Evolutionary conservation across 768 basidiomycete species (phyloP).

Genomic region (Tylopilus rubrobrunneus): DNA sequence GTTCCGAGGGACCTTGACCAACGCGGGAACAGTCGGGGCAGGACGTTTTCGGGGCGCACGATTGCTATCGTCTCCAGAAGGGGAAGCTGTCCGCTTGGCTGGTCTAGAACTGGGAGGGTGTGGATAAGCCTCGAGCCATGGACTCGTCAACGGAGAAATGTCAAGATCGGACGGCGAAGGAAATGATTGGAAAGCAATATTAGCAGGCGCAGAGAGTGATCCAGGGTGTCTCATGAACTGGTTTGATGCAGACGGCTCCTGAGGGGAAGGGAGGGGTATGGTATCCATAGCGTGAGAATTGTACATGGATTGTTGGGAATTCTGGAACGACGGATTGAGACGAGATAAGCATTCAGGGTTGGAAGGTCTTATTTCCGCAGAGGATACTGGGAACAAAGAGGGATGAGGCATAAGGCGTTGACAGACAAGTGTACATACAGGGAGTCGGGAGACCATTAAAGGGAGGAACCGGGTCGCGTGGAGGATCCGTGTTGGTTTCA

Average conservation of each 20-base stretch:
- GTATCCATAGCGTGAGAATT: conserved; percentile 23
- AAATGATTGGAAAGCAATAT: conserved; percentile 62
- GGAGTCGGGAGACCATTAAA: conserved; percentile 65
- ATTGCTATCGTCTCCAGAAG: conserved; percentile 49
- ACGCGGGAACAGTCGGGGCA: conserved; percentile 34
- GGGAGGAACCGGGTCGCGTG: conserved; percentile 31
- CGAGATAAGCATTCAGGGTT: conserved; percentile 59
- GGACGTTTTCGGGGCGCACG: conserved; percentile 51
- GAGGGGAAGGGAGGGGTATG: conserved; percentile 29
- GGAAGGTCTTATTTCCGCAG: conserved; percentile 61
- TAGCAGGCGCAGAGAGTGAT: conserved; percentile 65
- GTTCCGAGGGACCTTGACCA: conserved; percentile 23
- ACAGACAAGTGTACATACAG: conserved; percentile 38
- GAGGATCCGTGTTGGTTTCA: conserved; percentile 33
- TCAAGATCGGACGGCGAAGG: conserved; percentile 56
- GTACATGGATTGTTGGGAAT: conserved; percentile 26
- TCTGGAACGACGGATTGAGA: conserved; percentile 48
- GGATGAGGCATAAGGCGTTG: conserved; percentile 11
- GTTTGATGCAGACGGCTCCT: conserved; percentile 24
- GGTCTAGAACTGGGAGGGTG: conserved; percentile 27
- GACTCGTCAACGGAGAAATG: conserved; percentile 76
- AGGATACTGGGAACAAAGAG: conserved; percentile 43
- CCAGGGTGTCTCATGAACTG: conserved; percentile 36
- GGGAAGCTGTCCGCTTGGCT: conserved; percentile 54
- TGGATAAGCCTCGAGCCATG: conserved; percentile 68